These are phyloP conservation scores for Rhododendron henanense DNA, from an alignment of 148 eudicot species.

Conservation along the genomic window DNA sequence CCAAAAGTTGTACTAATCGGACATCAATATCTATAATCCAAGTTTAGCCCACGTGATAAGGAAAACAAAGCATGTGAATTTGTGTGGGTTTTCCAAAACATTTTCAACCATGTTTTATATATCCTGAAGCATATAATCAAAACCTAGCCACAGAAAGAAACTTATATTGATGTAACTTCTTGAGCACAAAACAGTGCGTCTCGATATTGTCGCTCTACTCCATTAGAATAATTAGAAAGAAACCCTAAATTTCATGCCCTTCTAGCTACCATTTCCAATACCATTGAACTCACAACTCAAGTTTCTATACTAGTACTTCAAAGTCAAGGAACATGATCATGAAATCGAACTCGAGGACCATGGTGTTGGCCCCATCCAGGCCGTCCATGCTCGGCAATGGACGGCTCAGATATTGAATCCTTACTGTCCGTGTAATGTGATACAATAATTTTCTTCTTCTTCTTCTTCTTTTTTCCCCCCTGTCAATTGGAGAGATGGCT, in stretches of 20 bases:
- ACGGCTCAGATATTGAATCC: no score
- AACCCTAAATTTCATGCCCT: conserved; percentile 15
- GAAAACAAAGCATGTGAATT: neutral
- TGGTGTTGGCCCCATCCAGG: no score
- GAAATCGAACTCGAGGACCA: no score
- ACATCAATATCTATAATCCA: neutral
- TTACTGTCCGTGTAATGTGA: no score
- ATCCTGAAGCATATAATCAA: neutral
- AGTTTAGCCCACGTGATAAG: neutral
- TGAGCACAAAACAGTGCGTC: neutral
- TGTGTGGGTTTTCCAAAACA: no score
- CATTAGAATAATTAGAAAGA: neutral
- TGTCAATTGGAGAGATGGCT: neutral
- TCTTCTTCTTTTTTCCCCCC: no score
- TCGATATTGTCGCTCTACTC: neutral
- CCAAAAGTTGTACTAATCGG: neutral
- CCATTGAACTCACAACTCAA: neutral
- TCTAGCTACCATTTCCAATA: conserved; percentile 7
- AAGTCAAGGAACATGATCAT: neutral
- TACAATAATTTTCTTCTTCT: no score
- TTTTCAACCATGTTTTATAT: neutral
- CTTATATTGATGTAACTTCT: neutral
- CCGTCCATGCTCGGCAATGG: no score
- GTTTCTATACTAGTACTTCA: neutral
- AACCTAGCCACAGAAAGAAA: neutral